Percentiles rank a stretch among this genome's conserved stretches.
Evolutionary conservation across 495 filamentous ascomycete species (phyloP).

Genomic region (Penicillium argentinense): DNA sequence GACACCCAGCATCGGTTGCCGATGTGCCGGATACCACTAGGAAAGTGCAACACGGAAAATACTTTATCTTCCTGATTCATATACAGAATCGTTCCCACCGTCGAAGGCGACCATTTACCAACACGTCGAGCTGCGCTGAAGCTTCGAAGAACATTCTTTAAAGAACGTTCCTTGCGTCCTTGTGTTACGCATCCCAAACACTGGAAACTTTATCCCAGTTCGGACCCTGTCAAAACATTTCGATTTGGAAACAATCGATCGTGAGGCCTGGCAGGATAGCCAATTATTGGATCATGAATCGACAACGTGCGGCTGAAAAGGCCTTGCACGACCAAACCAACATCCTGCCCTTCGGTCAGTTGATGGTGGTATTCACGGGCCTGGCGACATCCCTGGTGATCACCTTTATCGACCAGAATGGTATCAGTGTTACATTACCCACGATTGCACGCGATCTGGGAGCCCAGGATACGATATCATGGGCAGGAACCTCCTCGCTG

Average conservation of each 20-base stretch:
- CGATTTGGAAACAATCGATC: background rate
- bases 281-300: slow-evolving; percentile 29
- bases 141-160: no score
- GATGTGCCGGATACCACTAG: slow-evolving; percentile 19
- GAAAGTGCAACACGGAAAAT: slow-evolving; percentile 4
- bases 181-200: no score
- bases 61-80: slow-evolving; percentile 4
- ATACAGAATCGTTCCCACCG: background rate
- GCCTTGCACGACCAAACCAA: slow-evolving; percentile 54
- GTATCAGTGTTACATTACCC: slow-evolving; percentile 59
- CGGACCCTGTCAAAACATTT: background rate
- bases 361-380: slow-evolving; percentile 57
- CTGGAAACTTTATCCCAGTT: background rate
- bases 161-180: no score
- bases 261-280: background rate
- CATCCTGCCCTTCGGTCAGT: slow-evolving; percentile 53
- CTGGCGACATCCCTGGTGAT: slow-evolving; percentile 56
- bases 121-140: no score
- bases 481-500: slow-evolving; percentile 75
- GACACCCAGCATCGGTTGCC: slow-evolving; percentile 16
- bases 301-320: slow-evolving; percentile 44
- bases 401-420: slow-evolving; percentile 63
- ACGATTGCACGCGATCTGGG: slow-evolving; percentile 59
- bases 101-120: no score
- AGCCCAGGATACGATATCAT: slow-evolving; percentile 61